Percentiles rank a stretch among this genome's conserved stretches.
phyloP scores from a whole-genome alignment of 1,284 basidiomycete species.

The Pholiota adiposa region DNA sequence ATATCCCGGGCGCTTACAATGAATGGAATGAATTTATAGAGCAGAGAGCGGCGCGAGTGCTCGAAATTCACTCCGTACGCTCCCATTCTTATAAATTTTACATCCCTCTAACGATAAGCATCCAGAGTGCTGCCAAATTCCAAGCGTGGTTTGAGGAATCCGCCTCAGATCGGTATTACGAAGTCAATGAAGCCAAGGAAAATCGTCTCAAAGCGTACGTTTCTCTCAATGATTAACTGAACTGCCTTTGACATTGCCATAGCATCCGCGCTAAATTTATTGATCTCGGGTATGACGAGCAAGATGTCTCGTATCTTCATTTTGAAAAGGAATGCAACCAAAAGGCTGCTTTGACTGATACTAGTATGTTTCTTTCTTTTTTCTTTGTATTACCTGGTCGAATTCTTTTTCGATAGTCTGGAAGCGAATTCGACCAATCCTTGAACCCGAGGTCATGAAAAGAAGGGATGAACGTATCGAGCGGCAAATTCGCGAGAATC shows the following conservation, averaged over 20 bases:
- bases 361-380: conserved; percentile 6
- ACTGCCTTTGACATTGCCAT: neutral
- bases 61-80: neutral
- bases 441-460: conserved; percentile 21
- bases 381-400: neutral
- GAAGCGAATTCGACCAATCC: conserved; percentile 22
- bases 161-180: neutral
- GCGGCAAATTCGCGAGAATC: conserved; percentile 4
- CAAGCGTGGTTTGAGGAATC: neutral
- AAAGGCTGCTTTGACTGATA: conserved; percentile 13
- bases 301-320: neutral
- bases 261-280: conserved; percentile 16
- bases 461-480: conserved; percentile 8
- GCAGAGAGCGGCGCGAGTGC: conserved; percentile 14
- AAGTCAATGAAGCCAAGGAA: neutral
- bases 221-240: neutral
- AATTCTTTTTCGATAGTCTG: conserved; percentile 23
- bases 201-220: conserved; percentile 1
- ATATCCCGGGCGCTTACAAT: conserved; percentile 29
- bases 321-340: neutral
- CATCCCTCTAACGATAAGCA: neutral
- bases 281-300: conserved; percentile 14
- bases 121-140: neutral
- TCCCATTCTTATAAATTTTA: neutral
- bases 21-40: conserved; percentile 31